Conservation (phyloP, 2,329 filamentous ascomycete genomes). For the Colletotrichum sp. region DNA sequence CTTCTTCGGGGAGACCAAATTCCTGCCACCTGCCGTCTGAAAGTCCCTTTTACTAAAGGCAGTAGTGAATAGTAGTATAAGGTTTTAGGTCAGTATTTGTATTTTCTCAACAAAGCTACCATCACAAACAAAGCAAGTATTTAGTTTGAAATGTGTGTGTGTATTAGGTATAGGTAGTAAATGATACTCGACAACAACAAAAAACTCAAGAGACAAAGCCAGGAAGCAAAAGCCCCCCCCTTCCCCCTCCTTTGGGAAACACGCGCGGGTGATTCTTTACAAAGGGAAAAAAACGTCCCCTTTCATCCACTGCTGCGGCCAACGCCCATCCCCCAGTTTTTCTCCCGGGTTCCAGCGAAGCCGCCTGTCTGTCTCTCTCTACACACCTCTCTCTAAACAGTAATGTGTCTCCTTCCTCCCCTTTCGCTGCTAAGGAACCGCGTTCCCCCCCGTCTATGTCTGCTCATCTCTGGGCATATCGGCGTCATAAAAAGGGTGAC, state of each 20-base stretch:
- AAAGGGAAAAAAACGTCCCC: slow-evolving; percentile 10
- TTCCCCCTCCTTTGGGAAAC: neutral
- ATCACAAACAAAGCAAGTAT: neutral
- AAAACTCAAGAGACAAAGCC: neutral
- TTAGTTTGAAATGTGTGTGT: neutral
- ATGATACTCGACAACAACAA: neutral
- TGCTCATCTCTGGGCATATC: neutral
- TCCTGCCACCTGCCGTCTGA: neutral
- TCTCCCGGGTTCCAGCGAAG: slow-evolving; percentile 8
- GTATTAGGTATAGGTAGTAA: neutral
- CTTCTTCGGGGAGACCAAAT: neutral
- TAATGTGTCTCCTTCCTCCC: neutral
- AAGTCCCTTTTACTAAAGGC: neutral
- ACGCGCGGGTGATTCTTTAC: neutral
- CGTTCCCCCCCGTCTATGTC: neutral
- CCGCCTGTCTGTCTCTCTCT: neutral
- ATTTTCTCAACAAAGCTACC: neutral
- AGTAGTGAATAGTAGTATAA: neutral
- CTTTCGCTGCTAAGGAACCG: neutral
- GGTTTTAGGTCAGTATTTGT: neutral
- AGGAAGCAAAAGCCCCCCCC: neutral
- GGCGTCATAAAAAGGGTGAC: neutral
- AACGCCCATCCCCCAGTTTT: slow-evolving; percentile 10
- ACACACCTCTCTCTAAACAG: neutral
- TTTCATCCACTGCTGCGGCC: slow-evolving; percentile 2